phyloP scores from a whole-genome alignment of 2,329 filamentous ascomycete genomes.

The Diplodia corticola region DNA sequence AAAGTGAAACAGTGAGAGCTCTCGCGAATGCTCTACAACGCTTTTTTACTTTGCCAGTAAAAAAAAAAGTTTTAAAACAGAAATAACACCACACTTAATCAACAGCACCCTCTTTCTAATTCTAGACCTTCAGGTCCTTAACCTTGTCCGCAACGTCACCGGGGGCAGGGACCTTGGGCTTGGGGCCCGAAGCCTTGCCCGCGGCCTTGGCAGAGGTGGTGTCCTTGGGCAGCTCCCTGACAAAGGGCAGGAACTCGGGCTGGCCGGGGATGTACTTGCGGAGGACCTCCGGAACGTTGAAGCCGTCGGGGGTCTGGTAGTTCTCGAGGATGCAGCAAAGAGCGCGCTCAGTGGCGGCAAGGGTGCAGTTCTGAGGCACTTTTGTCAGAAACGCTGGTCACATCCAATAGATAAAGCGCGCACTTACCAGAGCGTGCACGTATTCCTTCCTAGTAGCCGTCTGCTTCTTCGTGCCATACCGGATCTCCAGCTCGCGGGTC shows the following conservation, averaged over 20 bases:
- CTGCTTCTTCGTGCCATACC: slow-evolving; percentile 82
- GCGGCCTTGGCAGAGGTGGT: slow-evolving; percentile 31
- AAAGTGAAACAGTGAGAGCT: not conserved
- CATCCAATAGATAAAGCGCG: too few species aligned
- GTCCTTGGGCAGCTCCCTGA: slow-evolving; percentile 61
- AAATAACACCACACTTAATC: not conserved
- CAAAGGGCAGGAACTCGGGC: slow-evolving; percentile 85
- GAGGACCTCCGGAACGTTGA: slow-evolving; percentile 39
- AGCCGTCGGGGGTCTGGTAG: slow-evolving; percentile 83
- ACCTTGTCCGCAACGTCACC: slow-evolving; percentile 23
- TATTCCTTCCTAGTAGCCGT: slow-evolving; percentile 79
- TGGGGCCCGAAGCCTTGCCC: slow-evolving; percentile 30
- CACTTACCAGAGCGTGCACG: slow-evolving; percentile 70
- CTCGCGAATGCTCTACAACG: slow-evolving; percentile 1
- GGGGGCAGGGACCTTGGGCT: slow-evolving; percentile 22
- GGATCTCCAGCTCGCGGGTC: slow-evolving; percentile 87
- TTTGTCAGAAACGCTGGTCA: not conserved
- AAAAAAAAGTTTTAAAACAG: not conserved
- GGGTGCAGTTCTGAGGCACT: slow-evolving; percentile 63
- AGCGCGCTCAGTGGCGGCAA: slow-evolving; percentile 88
- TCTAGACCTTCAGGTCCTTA: slow-evolving; percentile 26
- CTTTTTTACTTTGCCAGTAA: slow-evolving; percentile 1
- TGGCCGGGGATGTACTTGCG: slow-evolving; percentile 76
- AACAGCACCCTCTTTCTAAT: not conserved
- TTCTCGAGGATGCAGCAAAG: slow-evolving; percentile 96